Percentiles rank a stretch among this genome's conserved stretches.
phyloP scores from a whole-genome alignment of 1,284 basidiomycete genomes.

The Ceratobasidium sp. region DNA sequence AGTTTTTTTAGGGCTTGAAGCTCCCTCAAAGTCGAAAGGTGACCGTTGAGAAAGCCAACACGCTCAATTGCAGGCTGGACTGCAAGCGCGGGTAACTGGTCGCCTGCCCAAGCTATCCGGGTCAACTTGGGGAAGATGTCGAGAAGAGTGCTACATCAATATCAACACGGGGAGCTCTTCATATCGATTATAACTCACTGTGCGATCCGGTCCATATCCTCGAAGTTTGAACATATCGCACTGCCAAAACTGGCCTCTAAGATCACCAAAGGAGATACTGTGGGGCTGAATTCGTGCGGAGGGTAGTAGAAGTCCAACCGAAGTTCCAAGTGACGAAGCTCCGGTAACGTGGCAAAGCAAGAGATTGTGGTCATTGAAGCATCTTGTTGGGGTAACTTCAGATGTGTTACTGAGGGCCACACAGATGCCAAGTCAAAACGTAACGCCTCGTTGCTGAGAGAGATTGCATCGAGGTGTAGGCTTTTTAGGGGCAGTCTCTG shows the following conservation, averaged over 20 bases:
- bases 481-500: neutral
- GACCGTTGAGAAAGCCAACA: neutral
- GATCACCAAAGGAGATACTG: neutral
- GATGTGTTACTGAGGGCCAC: neutral
- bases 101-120: neutral
- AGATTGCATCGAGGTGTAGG: neutral
- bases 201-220: neutral
- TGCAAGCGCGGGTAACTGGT: neutral
- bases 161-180: neutral
- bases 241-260: neutral
- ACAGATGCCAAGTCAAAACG: neutral
- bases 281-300: neutral
- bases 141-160: neutral
- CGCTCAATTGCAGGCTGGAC: neutral
- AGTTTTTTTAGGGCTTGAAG: neutral
- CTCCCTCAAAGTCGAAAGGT: neutral
- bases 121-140: neutral
- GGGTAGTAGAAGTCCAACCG: too few species aligned
- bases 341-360: neutral
- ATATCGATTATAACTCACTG: neutral
- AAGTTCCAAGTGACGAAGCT: neutral
- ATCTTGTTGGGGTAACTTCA: neutral
- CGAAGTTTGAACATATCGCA: neutral
- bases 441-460: neutral
- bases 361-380: neutral